phyloP scores from a whole-genome alignment of 148 eudicot species.

The Rhododendron henanense region DNA sequence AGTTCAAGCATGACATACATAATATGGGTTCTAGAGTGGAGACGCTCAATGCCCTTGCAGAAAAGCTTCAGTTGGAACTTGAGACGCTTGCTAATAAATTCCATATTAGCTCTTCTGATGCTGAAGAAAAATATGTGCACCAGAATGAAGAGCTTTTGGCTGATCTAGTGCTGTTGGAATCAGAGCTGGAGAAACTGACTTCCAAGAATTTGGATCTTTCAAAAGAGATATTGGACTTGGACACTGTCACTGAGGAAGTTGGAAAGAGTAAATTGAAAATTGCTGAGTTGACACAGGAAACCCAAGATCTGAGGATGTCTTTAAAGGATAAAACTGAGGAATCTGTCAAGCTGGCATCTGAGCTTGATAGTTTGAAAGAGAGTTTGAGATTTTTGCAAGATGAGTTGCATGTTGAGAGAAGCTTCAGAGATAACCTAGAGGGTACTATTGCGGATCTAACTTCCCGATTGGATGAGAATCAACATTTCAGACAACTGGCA shows the following conservation, averaged over 20 bases:
- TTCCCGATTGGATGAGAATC: conserved; percentile 32
- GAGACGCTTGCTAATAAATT: conserved; percentile 52
- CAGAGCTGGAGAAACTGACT: conserved; percentile 51
- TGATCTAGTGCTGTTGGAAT: conserved; percentile 54
- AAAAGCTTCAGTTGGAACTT: conserved; percentile 54
- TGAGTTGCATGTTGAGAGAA: conserved; percentile 51
- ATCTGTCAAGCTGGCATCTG: conserved; percentile 44
- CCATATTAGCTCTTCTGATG: conserved; percentile 38
- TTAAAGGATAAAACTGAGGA: conserved; percentile 45
- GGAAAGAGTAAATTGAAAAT: conserved; percentile 38
- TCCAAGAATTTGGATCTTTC: conserved; percentile 45
- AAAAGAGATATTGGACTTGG: conserved; percentile 43
- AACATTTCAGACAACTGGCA: conserved; percentile 30
- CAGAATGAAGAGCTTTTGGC: conserved; percentile 48
- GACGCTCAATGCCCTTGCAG: conserved; percentile 40
- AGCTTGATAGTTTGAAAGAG: conserved; percentile 49
- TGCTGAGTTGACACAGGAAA: conserved; percentile 50
- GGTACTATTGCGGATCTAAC: conserved; percentile 34
- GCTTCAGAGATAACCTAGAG: conserved; percentile 42
- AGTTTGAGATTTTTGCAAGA: conserved; percentile 43
- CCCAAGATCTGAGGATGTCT: conserved; percentile 33
- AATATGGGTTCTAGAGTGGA: conserved; percentile 45
- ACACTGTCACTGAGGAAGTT: conserved; percentile 48
- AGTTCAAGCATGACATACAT: conserved; percentile 44
- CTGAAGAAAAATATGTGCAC: conserved; percentile 43